Base-by-base conservation (phyloP, 148 eudicot genomes). In the Camellia lanceoleosa region DNA sequence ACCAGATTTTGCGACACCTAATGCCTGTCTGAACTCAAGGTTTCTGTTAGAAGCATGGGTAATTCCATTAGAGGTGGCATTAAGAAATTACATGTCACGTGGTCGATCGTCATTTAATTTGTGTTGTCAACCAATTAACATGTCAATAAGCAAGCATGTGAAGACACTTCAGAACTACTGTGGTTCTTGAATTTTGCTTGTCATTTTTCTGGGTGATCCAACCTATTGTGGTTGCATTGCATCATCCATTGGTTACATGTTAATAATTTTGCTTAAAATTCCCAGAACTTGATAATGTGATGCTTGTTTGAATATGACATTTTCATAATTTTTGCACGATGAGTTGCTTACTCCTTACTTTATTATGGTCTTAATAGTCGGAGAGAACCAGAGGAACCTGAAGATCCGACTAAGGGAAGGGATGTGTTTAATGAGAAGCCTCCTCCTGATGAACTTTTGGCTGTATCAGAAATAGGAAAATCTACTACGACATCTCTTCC, bases 391-490 rank as follows among this genome's bases (percentile, higher is more conserved):
- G 99, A 96, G 87, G 99, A 96, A 80, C 92, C 99, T 61, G 99
- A 93, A 80, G 99, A 96, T 89, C 88, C 95, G 64, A 92, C 92
- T 30, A 96, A 93, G 87, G 99, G 99, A 61, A 83, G 99, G 67
- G 99, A 96, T 76, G 99, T 96, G 43, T 96, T 93, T 67, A 96
- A 96, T 86, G 99, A 96, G 83, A 96, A 96, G 82, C 98, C 99
- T 62, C 98, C 99, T 78, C 91, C 99, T 15, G 99, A 96, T 84
- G 99, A 96, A 84, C 98, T 96, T 83, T 80, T 96, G 90, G 89
- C 99, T 86, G 98, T 83, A 60, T 96, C 99, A 20, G 99, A 96
- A 49, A 84, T 96, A 78, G 98, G 99, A 85, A 96, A 96, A 75
- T 76, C 97, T 74, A 88, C 89, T 65, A 93, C 94, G 51, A 89